phyloP scores from a whole-genome alignment of 169 alveolate species.

The Eimeria zaria region DNA sequence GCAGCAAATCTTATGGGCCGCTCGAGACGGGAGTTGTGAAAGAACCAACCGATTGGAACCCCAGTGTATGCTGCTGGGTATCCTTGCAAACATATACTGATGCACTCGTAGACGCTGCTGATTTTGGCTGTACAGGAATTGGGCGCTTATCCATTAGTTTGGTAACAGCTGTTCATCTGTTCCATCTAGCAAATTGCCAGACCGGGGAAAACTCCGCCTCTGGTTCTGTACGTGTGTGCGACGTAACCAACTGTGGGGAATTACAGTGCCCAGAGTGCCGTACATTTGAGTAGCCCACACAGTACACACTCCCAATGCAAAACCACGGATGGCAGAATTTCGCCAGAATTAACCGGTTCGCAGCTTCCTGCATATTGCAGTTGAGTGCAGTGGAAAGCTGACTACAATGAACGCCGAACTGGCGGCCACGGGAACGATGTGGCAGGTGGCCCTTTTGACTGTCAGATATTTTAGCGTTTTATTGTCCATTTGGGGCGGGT shows the following conservation, averaged over 20 bases:
- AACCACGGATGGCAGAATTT: not conserved
- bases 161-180: not conserved
- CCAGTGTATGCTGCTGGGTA: not conserved
- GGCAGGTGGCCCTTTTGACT: slow-evolving; percentile 12
- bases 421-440: not conserved
- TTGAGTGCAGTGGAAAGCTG: not conserved
- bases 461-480: not conserved
- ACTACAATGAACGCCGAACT: not conserved
- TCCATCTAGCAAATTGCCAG: not conserved
- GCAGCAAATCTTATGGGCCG: slow-evolving; percentile 31
- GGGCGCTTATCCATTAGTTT: not conserved
- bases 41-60: not conserved
- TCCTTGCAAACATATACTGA: not conserved
- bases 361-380: not conserved
- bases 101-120: not conserved
- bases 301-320: not conserved
- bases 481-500: not conserved
- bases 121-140: not conserved
- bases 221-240: not conserved
- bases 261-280: not conserved
- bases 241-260: not conserved
- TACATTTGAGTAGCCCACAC: slow-evolving; percentile 14
- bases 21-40: slow-evolving; percentile 31
- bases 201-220: too few species aligned
- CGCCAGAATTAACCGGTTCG: not conserved